Evolutionary conservation across 306 rosid genomes (phyloP), one percentile per base, ranked within the genome.

Genomic region (Cicer bijugum): DNA sequence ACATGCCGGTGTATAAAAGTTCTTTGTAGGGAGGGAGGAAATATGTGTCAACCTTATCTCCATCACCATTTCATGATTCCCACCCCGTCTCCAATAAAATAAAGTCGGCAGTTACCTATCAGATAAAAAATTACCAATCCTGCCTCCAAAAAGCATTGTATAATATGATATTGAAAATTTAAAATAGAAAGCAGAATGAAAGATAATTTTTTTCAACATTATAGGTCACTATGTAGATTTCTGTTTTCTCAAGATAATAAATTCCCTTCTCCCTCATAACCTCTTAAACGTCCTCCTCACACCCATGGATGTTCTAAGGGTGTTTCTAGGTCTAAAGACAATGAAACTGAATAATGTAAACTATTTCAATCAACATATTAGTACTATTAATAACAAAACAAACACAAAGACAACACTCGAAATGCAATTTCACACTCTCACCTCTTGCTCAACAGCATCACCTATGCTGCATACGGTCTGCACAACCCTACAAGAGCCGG

Each of bases 401-500:
- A 55, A 47, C 68, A 75, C 1, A 35, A 38, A 61, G 68, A 70
- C 71, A 80, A 75, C 37, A 56, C 7, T 17, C 47, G 79, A 59
- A 78, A 82, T 71, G 60, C 64, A 76, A 86, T 33, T 69, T 50
- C 88, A 23, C 55, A 89, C 91, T 33, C 89, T 33, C 57, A 94
- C 99, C 99, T 94, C 99, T 59, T 89, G 91, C 75, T 91, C 99
- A 57, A 94, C 62, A 76, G 99, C 96, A 46, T 91, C 99, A 23
- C 99, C 99, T 37, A 94, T 66, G 43, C 67, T 11, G 58, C 92
- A 84, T 52, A 89, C 88, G 50, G 93, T 88, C 1, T 82, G 85
- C 4, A 91, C 87, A 71, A 91, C 93, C 81, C 91, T 87, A 61
- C 85, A 71, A 50, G 15, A 55, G 57, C 95, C 95, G 56, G 78